Evolutionary conservation across 164 flowering plant genomes (phyloP), one percentile per base, ranked within the genome.

Genomic region (Magnolia officinalis): DNA sequence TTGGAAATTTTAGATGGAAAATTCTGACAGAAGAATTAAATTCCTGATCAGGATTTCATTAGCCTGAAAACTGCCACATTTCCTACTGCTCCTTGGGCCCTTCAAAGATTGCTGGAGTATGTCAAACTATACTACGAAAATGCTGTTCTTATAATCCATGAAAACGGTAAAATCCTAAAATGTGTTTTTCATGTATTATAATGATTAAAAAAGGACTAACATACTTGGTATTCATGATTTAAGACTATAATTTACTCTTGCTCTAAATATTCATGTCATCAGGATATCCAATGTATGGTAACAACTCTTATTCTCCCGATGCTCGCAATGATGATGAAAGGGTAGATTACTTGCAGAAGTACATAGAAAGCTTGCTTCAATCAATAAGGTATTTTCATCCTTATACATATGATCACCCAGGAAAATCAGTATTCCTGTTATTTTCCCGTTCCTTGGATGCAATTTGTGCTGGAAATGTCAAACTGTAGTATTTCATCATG

Each of bases 301-400:
- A 51, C 72, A 31, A 55, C 50, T 29, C 72, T 11, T 24, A 29
- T n/a, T 23, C 72, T 67, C 26, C 51, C 16, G 20, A 51, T 8
- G 31, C n/a, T 26, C 6, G 9, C 2, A 19, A 75, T 4, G 78
- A 75, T 69, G 72, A 50, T 8, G 52, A 51, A 51, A 52, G 78
- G 31, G 50, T 29, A 51, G 23, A 75, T 2, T 75, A 68, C 19
- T 31, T 75, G 50, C 64, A 75, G 52, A 37, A 1, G 2, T 75
- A 75, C 64, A 67, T 67, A 5, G 51, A 75, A 55, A 59, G 65
- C 66, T 9, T 75, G 50, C 78, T 75, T 37, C 24, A 16, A 29
- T 68, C 78, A 21, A n/a, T 75, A 26, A 75, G 78, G 78, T 75
- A 69, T 29, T 58, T 26, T 29, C 52, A 72, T 23, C n/a, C 26